These are phyloP conservation scores for Aureobasidium mangrovei DNA, from an alignment of 2,329 filamentous ascomycete species.

Conservation along the genomic window DNA sequence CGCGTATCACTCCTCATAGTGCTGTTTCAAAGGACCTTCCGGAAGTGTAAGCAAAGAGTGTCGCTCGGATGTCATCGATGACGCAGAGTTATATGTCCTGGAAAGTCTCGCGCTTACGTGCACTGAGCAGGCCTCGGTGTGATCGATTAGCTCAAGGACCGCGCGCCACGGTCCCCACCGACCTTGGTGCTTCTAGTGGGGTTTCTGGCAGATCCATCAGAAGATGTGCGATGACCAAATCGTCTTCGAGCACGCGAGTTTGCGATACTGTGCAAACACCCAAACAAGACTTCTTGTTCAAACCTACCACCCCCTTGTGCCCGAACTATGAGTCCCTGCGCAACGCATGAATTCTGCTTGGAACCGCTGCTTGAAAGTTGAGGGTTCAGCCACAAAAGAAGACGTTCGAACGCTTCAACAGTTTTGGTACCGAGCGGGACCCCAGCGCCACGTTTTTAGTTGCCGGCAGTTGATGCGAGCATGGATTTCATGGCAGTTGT, in stretches of 20 bases:
- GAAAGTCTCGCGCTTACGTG: slow-evolving; percentile 7
- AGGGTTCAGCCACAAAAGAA: slow-evolving; percentile 6
- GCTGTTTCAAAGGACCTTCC: slow-evolving; percentile 14
- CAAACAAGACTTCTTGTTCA: background rate
- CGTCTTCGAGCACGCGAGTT: background rate
- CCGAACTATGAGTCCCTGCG: background rate
- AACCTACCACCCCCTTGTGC: background rate
- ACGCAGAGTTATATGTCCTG: background rate
- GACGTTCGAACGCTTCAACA: slow-evolving; percentile 7
- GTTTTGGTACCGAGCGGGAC: slow-evolving; percentile 10
- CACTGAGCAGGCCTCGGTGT: background rate
- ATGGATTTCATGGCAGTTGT: background rate
- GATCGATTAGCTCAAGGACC: slow-evolving; percentile 12
- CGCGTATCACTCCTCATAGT: slow-evolving; percentile 9
- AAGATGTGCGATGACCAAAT: slow-evolving; percentile 10
- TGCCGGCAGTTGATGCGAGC: slow-evolving; percentile 4
- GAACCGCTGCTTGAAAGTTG: background rate
- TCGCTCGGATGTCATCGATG: slow-evolving; percentile 12
- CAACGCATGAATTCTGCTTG: background rate
- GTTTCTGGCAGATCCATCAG: slow-evolving; percentile 4
- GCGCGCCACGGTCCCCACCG: slow-evolving; percentile 12
- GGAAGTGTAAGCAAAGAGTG: background rate
- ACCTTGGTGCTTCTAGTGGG: slow-evolving; percentile 2
- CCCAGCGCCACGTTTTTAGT: slow-evolving; percentile 10
- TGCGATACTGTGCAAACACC: background rate